These are phyloP conservation scores for Colletotrichum scovillei DNA, from an alignment of 2,329 filamentous ascomycete genomes.

Conservation along the genomic window DNA sequence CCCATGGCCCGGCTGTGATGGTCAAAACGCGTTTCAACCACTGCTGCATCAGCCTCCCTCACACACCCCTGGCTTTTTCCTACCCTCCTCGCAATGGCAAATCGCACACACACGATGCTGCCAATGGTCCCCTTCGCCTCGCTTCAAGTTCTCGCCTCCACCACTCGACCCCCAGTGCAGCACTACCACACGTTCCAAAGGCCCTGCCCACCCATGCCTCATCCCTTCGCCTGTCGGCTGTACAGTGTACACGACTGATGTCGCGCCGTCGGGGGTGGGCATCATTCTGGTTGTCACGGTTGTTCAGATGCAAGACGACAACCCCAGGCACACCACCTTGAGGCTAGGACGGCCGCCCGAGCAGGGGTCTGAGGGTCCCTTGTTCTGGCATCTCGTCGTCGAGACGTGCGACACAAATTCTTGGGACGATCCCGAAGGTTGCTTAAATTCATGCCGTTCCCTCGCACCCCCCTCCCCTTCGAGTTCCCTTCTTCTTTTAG, in stretches of 20 bases:
- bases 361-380: slow-evolving; percentile 43
- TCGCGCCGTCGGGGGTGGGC: background rate
- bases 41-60: slow-evolving; percentile 35
- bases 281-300: background rate
- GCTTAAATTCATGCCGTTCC: slow-evolving; percentile 56
- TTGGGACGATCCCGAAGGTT: slow-evolving; percentile 50
- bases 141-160: background rate
- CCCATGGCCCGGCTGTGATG: slow-evolving; percentile 28
- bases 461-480: slow-evolving; percentile 41
- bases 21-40: slow-evolving; percentile 47
- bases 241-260: slow-evolving; percentile 10
- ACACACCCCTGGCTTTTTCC: background rate
- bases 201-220: slow-evolving; percentile 22
- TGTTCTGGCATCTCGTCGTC: slow-evolving; percentile 14
- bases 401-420: slow-evolving; percentile 14
- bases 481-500: slow-evolving; percentile 39
- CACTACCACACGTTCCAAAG: background rate
- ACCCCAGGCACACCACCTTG: too few species aligned
- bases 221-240: background rate
- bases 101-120: slow-evolving; percentile 6
- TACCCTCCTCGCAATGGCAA: slow-evolving; percentile 5
- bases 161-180: background rate
- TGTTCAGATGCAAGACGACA: slow-evolving; percentile 28
- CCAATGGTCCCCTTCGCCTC: slow-evolving; percentile 1
- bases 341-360: slow-evolving; percentile 36